Evolutionary conservation across 1,284 basidiomycete species (phyloP).

Genomic region (Pyrrhoderma noxium): DNA sequence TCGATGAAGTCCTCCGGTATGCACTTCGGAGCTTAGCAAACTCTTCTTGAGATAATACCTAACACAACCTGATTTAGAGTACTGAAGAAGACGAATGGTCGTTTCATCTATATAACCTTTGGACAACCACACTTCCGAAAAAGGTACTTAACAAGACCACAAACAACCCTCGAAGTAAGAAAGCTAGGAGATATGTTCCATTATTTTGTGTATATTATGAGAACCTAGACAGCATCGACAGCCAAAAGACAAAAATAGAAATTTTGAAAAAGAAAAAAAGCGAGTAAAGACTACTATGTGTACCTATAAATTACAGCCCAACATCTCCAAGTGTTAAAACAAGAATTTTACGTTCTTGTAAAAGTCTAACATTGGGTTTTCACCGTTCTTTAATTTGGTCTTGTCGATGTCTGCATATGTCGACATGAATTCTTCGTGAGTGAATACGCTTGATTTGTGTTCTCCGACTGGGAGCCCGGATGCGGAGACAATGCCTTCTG

Average conservation of each 20-base stretch:
- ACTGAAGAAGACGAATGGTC: conserved; percentile 48
- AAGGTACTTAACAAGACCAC: conserved; percentile 51
- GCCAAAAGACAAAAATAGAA: too few relatives aligned
- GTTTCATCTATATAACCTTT: conserved; percentile 83
- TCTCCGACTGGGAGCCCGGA: conserved; percentile 77
- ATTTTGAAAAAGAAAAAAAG: too few relatives aligned
- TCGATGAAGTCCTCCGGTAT: conserved; percentile 74
- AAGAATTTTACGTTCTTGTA: conserved; percentile 88
- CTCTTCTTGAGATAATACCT: too few relatives aligned
- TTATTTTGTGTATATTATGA: conserved; percentile 71
- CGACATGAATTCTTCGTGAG: conserved; percentile 80
- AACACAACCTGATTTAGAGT: conserved; percentile 39
- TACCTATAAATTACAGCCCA: too few relatives aligned
- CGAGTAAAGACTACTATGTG: too few relatives aligned
- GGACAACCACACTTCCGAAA: conserved; percentile 88
- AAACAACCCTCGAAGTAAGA: conserved; percentile 55
- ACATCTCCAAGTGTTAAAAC: conserved; percentile 39
- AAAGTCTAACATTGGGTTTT: conserved; percentile 82
- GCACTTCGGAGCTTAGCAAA: too few relatives aligned
- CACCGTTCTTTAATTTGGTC: conserved; percentile 67
- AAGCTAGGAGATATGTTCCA: conserved; percentile 75
- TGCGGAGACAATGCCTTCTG: conserved; percentile 61
- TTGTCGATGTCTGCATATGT: conserved; percentile 68
- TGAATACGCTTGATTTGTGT: conserved; percentile 71
- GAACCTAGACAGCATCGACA: conserved; percentile 4